Base-by-base conservation (phyloP, 108 stramenopile genomes). In the Phaeodactylum tricornutum region DNA sequence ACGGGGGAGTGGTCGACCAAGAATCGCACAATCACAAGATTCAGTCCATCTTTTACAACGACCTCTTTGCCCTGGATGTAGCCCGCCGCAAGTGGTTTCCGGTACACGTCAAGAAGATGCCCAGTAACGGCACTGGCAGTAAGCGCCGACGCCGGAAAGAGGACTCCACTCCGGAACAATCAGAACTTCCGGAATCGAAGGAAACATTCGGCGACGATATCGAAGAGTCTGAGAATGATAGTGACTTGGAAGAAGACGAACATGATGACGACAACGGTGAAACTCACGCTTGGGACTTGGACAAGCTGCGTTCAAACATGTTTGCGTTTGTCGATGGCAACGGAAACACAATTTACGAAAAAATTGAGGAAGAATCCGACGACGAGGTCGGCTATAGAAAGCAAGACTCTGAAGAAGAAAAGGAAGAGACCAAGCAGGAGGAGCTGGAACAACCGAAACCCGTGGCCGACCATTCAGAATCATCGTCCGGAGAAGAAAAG, bases 71-170 rank as follows among this genome's bases (percentile, higher is more conserved):
- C 3, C 64, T 89, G 45, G 92, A 93, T 50, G 61, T 79, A 47
- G 84, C 84, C 43, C 71, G 78, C 20, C 72, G 82, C 14, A 79
- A 83, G 49, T 93, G 92, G 92, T 93, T 81, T 57, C 78, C 80
- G 0, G 43, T 83, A 31, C 83, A 80, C 25, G 64, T 63, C 22
- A 55, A 60, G 0, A 31, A 48, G 2, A 4, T 34, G 7, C 29
- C 59, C 47, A 69, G 59, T 36, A 74, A 32, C 59, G 25, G 58
- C 50, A 12, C 11, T 12, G 33, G 33, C 33, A 11, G 33, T 8
- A 11, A 12, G 33, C 12, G 33, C 8, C 33, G 33, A 34, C 33
- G 33, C 11, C 11, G 33, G 12, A 34, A 34, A 8, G 33, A 11
- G 8, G 33, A 12, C 33, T 12, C 11, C 11, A 11, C 33, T 11